Evolutionary conservation across 352 stramenopile species (phyloP).

Genomic region (Globisporangium irregulare): DNA sequence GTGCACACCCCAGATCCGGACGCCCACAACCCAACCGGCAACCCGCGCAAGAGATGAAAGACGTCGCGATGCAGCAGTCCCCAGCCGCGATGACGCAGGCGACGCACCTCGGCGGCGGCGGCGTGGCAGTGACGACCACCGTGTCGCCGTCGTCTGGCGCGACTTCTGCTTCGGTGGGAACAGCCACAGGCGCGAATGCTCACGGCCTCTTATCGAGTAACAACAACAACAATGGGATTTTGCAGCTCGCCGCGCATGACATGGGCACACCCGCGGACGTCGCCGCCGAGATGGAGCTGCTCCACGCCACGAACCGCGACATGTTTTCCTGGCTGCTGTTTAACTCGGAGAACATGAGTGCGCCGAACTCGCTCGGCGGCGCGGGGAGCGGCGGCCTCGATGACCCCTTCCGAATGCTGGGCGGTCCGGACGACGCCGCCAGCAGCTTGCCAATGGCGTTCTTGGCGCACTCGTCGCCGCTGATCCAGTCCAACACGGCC

Average conservation of each 20-base stretch:
- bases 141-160: slow-evolving; percentile 6
- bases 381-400: slow-evolving; percentile 25
- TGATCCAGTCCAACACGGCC: slow-evolving; percentile 23
- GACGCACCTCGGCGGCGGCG: slow-evolving; percentile 13
- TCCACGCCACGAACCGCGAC: slow-evolving; percentile 68
- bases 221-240: slow-evolving; percentile 1
- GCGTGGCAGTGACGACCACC: not conserved
- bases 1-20: not conserved
- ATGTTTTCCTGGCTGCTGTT: slow-evolving; percentile 87
- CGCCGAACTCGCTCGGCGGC: slow-evolving; percentile 21
- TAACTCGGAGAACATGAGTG: slow-evolving; percentile 83
- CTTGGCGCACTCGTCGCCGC: slow-evolving; percentile 22
- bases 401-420: slow-evolving; percentile 69
- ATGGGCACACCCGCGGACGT: slow-evolving; percentile 30
- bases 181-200: not conserved
- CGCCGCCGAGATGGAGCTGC: slow-evolving; percentile 58
- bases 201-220: not conserved
- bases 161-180: not conserved
- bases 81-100: slow-evolving; percentile 9
- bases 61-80: slow-evolving; percentile 16
- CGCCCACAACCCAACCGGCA: slow-evolving; percentile 6
- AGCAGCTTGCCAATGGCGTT: slow-evolving; percentile 35
- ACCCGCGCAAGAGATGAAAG: slow-evolving; percentile 15
- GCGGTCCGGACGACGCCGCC: slow-evolving; percentile 21
- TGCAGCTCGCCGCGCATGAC: slow-evolving; percentile 19